Base-by-base conservation (phyloP, 2,329 filamentous ascomycete species). In the Xylogone sp. region DNA sequence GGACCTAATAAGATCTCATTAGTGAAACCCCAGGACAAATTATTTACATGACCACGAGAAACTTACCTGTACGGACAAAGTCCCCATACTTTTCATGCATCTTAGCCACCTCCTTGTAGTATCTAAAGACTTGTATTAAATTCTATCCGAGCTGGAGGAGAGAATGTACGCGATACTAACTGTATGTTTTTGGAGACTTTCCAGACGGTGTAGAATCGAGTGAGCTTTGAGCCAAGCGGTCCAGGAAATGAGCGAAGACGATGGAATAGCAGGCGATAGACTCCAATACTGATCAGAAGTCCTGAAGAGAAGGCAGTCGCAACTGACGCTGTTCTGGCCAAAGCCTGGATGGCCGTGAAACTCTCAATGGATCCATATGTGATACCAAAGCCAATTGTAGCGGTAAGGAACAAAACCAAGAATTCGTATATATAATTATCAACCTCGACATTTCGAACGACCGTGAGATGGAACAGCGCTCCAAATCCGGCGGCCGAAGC, bases 11-110 rank as follows among this genome's bases (percentile, higher is more conserved):
- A 43, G 42, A 19, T 21, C 7, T n/a, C 10, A 5, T 22, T 12
- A 63, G 49, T 71, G 59, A 42, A 45, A 21, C 19, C 9, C n/a
- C n/a, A 39, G 13, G n/a, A 16, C n/a, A 5, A 39, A 39, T 16
- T 39, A 39, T 5, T 20, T 10, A 21, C 5, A 18, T 19, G 8
- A 62, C 63, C n/a, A n/a, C n/a, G n/a, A n/a, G n/a, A n/a, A n/a
- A n/a, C 2, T 68, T 61, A 3, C 70, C 70, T 16, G 68, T 57
- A 5, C 70, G 60, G 0, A 72, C 63, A 50, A 66, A 62, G n/a
- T 63, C 59, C 7, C 69, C 70, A 52, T 71, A 64, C 45, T 63
- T 53, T 22, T 64, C 53, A 52, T 73, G 70, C 22, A 71, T 52
- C 3, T 53, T 53, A 5, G 59, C 42, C 10, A 69, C 21, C 21